Percentiles rank a stretch among this genome's conserved stretches.
Evolutionary conservation across 2,329 filamentous ascomycete species (phyloP).

Genomic region (Westerdykella ornata): DNA sequence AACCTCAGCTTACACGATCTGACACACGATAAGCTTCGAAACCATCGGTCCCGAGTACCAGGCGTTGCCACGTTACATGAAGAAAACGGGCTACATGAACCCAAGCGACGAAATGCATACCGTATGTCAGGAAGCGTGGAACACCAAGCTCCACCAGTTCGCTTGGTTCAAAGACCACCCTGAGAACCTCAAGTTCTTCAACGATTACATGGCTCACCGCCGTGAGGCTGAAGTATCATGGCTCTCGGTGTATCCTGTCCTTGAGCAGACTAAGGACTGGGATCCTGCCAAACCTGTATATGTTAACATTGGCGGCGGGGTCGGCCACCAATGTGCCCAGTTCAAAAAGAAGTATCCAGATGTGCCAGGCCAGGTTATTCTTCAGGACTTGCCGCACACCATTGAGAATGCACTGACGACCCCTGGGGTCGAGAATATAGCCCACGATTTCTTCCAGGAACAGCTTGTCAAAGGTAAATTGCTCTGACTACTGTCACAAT

Average conservation of each 20-base stretch:
- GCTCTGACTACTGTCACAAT: not conserved
- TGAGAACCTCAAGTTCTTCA: conserved; percentile 6
- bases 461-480: conserved; percentile 24
- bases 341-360: conserved; percentile 30
- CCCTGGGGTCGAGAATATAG: conserved; percentile 24
- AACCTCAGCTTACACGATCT: too few relatives aligned
- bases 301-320: conserved; percentile 41
- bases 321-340: conserved; percentile 36
- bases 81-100: conserved; percentile 4
- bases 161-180: conserved; percentile 7
- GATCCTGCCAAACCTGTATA: conserved; percentile 18
- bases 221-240: conserved; percentile 1
- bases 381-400: conserved; percentile 38
- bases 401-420: conserved; percentile 22
- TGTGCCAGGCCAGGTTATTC: conserved; percentile 32
- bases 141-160: conserved; percentile 2
- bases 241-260: conserved; percentile 4
- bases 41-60: conserved; percentile 3
- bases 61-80: conserved; percentile 5
- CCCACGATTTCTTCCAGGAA: conserved; percentile 21
- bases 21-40: conserved; percentile 1
- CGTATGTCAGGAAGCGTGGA: conserved; percentile 6
- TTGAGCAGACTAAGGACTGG: not conserved
- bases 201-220: conserved; percentile 8
- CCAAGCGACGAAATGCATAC: conserved; percentile 4